Evolutionary conservation across 1,284 basidiomycete species (phyloP), one percentile per base, ranked within the genome.

Genomic region (Pulveroboletus ridleyi): DNA sequence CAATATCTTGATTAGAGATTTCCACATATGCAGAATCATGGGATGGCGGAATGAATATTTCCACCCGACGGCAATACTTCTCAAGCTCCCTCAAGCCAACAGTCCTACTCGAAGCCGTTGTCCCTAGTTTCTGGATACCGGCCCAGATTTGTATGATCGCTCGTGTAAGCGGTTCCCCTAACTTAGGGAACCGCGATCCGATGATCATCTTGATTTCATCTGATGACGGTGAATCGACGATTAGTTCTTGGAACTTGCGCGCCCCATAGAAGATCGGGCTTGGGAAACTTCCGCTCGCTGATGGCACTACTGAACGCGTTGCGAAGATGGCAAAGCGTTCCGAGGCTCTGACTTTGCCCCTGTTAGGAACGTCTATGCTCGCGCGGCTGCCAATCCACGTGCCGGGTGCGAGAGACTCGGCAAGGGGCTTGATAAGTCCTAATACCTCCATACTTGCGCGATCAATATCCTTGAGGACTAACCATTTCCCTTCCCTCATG

Each of bases 401-500:
- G 5, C 88, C 89, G 8, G 85, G 78, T 2, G 86, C 82, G n/a
- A 97, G 81, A 35, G 91, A 92, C 73, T 97, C 92, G 1, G 92
- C 84, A 25, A 99, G 84, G 8, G 94, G 92, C 56, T 94, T 89
- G 69, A 97, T 83, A 33, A 92, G 85, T 1, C 93, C 93, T 9
- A 98, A 85, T 10, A 98, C 90, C 73, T 98, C 96, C 66, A 84
- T 89, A 65, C 91, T 92, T 18, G 91, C 96, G 61, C 89, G 85
- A 78, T 99, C 98, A 58, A 99, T 89, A 73, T 99, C 95, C 74
- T 98, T 92, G 55, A 99, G 86, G 4, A 99, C 89, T 4, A 99
- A 84, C 97, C 98, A 99, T 74, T 90, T 89, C 18, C 98, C 98
- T 69, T 94, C 89, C 53, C 89, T 86, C 82, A 99, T 92, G 0